Percentiles rank a stretch among this genome's conserved stretches.
phyloP scores from a whole-genome alignment of 768 basidiomycete species.

The Auricularia cornea region DNA sequence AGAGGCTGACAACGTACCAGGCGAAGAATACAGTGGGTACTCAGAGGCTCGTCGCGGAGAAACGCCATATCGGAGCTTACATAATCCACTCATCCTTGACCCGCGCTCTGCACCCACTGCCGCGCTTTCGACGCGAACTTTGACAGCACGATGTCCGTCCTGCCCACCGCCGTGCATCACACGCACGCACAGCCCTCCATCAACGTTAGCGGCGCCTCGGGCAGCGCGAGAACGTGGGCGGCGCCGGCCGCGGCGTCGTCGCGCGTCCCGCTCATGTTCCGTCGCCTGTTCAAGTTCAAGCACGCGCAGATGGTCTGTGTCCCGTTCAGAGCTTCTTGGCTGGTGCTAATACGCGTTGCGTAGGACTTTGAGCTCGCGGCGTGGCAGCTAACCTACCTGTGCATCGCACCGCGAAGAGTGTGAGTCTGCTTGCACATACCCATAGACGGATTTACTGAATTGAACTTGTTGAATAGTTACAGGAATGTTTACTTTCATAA shows the following conservation, averaged over 20 bases:
- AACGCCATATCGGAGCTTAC: too few relatives aligned
- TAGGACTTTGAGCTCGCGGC: conserved; percentile 96
- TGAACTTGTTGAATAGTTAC: conserved; percentile 44
- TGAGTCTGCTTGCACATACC: too few relatives aligned
- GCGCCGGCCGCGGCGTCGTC: conserved; percentile 30
- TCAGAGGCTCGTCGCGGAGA: too few relatives aligned
- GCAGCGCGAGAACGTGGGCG: conserved; percentile 4
- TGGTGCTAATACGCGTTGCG: neutral
- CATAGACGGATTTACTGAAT: too few relatives aligned
- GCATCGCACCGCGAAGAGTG: conserved; percentile 88
- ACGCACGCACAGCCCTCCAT: conserved; percentile 8
- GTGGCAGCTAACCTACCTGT: conserved; percentile 92
- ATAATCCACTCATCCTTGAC: too few relatives aligned
- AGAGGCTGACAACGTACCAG: too few relatives aligned
- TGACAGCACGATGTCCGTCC: conserved; percentile 23
- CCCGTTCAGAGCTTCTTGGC: neutral
- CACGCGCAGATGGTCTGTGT: conserved; percentile 77
- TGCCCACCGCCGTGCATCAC: conserved; percentile 20
- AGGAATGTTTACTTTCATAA: conserved; percentile 98
- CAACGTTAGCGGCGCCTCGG: conserved; percentile 13
- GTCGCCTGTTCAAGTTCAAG: conserved; percentile 66
- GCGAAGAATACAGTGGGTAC: too few relatives aligned
- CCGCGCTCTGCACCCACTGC: too few relatives aligned
- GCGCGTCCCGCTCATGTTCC: conserved; percentile 73
- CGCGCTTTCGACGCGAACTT: neutral